Evolutionary conservation across 306 rosid species (phyloP).

Genomic region (Vigna hirtella): DNA sequence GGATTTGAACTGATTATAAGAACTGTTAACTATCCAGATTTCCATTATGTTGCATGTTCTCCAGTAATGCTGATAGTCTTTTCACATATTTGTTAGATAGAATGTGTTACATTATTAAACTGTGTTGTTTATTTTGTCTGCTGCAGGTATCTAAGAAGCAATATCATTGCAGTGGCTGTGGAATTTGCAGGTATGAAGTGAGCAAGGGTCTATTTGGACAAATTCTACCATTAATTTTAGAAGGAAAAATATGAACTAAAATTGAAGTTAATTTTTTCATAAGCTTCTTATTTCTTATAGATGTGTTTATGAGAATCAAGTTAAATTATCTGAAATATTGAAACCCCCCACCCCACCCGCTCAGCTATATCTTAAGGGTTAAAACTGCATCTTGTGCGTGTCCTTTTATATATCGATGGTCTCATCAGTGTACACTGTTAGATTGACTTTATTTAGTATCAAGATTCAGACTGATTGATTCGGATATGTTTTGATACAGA

Average conservation of each 20-base stretch:
- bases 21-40: background rate
- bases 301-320: background rate
- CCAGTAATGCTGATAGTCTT: background rate
- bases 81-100: background rate
- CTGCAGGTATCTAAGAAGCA: slow-evolving; percentile 79
- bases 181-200: slow-evolving; percentile 79
- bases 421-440: background rate
- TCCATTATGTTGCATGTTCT: background rate
- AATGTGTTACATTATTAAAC: slow-evolving; percentile 17
- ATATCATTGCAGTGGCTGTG: slow-evolving; percentile 88
- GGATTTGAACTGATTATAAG: background rate
- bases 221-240: too few species aligned
- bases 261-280: too few species aligned
- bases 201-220: background rate
- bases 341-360: background rate
- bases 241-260: too few species aligned
- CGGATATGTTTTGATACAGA: slow-evolving; percentile 52
- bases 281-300: too few species aligned
- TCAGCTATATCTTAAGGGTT: background rate
- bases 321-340: background rate
- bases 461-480: slow-evolving; percentile 26
- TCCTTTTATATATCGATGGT: background rate
- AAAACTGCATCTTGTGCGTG: slow-evolving; percentile 15
- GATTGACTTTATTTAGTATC: background rate
- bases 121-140: background rate